Conservation (phyloP, 148 eudicot species). For the Cornus florida region DNA sequence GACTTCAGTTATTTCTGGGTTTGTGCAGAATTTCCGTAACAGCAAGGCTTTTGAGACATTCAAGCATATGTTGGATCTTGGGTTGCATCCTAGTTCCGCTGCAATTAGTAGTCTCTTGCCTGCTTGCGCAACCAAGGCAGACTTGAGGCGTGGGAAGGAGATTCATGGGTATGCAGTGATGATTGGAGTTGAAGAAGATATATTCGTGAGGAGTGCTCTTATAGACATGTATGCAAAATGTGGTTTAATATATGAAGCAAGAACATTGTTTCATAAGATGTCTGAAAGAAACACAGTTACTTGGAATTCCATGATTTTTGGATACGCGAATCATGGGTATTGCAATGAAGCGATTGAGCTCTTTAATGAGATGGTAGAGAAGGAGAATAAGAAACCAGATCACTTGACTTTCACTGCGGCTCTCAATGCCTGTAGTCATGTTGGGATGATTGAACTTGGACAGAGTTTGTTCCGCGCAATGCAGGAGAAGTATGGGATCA, state of each 20-base stretch:
- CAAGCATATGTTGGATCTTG: constrained; percentile 51
- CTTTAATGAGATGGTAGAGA: constrained; percentile 50
- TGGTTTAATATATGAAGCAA: constrained; percentile 58
- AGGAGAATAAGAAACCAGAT: constrained; percentile 43
- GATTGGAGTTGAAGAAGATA: constrained; percentile 49
- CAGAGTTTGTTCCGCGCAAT: constrained; percentile 44
- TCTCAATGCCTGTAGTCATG: constrained; percentile 76
- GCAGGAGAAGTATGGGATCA: constrained; percentile 52
- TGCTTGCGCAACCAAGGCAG: constrained; percentile 63
- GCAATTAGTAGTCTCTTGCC: constrained; percentile 75
- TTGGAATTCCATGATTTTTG: constrained; percentile 95
- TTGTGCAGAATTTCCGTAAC: constrained; percentile 56
- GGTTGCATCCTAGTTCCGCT: constrained; percentile 51
- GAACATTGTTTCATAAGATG: constrained; percentile 52
- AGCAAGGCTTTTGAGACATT: constrained; percentile 57
- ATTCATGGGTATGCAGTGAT: constrained; percentile 62
- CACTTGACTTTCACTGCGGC: constrained; percentile 86
- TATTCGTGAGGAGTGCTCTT: constrained; percentile 71
- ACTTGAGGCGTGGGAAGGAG: constrained; percentile 66
- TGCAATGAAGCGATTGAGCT: constrained; percentile 65
- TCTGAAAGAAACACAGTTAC: constrained; percentile 57
- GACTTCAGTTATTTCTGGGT: constrained; percentile 79
- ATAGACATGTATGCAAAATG: constrained; percentile 89
- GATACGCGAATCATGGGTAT: constrained; percentile 75
- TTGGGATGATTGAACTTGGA: constrained; percentile 65